Evolutionary conservation across 75 land plant species (phyloP).

Genomic region (Sequoiadendron giganteum): DNA sequence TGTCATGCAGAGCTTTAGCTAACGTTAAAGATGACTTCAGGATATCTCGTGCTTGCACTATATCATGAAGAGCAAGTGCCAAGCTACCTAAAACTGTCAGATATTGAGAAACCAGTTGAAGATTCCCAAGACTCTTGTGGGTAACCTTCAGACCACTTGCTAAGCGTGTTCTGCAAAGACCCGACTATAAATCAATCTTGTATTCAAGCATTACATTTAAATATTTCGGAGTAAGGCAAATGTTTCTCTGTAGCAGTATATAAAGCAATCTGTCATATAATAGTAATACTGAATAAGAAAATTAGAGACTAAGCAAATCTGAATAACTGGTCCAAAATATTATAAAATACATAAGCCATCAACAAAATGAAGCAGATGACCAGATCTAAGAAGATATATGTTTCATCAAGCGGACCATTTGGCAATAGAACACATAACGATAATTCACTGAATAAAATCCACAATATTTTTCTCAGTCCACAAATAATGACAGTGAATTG

Average conservation of each 20-base stretch:
- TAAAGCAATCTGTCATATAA: not conserved
- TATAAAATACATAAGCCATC: not conserved
- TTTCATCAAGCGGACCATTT: not conserved
- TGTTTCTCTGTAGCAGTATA: not conserved
- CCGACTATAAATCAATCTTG: not conserved
- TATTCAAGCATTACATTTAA: not conserved
- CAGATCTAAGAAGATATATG: not conserved
- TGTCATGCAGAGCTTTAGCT: conserved; percentile 87
- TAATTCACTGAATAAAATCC: not conserved
- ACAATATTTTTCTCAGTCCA: not conserved
- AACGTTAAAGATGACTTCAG: conserved; percentile 86
- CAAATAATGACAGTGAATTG: not conserved
- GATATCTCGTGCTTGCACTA: conserved; percentile 87
- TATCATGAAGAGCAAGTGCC: conserved; percentile 91
- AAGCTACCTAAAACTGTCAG: conserved; percentile 82
- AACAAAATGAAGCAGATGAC: conserved; percentile 1
- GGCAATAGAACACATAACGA: not conserved
- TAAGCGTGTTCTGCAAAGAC: conserved; percentile 59
- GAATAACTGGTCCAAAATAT: not conserved
- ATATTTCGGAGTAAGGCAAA: not conserved
- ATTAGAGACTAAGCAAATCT: not conserved
- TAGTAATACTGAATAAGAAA: not conserved
- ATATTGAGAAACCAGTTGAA: conserved; percentile 95
- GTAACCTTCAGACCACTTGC: conserved; percentile 85
- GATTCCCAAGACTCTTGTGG: conserved; percentile 80